phyloP scores from a whole-genome alignment of 164 flowering plant genomes.

The Chimonanthus praecox region DNA sequence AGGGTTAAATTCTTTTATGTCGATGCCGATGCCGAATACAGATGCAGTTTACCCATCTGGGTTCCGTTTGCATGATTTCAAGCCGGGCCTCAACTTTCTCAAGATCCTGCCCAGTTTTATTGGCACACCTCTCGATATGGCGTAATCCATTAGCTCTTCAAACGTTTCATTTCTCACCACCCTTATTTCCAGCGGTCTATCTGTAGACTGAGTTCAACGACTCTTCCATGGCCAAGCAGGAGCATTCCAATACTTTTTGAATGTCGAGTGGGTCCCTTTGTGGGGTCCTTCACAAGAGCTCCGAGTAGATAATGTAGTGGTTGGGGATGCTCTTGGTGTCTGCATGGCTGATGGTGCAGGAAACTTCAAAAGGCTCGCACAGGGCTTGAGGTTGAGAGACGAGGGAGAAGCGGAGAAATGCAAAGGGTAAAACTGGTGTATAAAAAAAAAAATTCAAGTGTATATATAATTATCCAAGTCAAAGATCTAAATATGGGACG shows the following conservation, averaged over 20 bases:
- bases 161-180: slow-evolving; percentile 61
- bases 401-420: slow-evolving; percentile 32
- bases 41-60: slow-evolving; percentile 40
- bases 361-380: slow-evolving; percentile 51
- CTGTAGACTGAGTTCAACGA: slow-evolving; percentile 62
- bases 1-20: slow-evolving; percentile 57
- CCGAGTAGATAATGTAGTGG: slow-evolving; percentile 74
- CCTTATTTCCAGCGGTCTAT: slow-evolving; percentile 61
- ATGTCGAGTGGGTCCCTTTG: slow-evolving; percentile 18
- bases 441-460: too few relatives aligned
- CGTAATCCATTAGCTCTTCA: slow-evolving; percentile 81
- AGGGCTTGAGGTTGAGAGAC: slow-evolving; percentile 49
- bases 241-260: slow-evolving; percentile 28
- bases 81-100: slow-evolving; percentile 52
- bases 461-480: too few relatives aligned
- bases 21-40: slow-evolving; percentile 43
- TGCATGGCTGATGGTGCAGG: slow-evolving; percentile 64
- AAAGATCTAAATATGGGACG: too few relatives aligned
- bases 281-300: slow-evolving; percentile 37
- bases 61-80: slow-evolving; percentile 45
- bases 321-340: slow-evolving; percentile 66
- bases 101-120: slow-evolving; percentile 63
- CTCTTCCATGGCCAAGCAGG: slow-evolving; percentile 67
- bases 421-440: too few relatives aligned
- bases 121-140: slow-evolving; percentile 70